A percentile compares a stretch with the other conserved stretches of the same genome.
Conservation (phyloP, 352 stramenopile species). For the Globisporangium cederbergense region DNA sequence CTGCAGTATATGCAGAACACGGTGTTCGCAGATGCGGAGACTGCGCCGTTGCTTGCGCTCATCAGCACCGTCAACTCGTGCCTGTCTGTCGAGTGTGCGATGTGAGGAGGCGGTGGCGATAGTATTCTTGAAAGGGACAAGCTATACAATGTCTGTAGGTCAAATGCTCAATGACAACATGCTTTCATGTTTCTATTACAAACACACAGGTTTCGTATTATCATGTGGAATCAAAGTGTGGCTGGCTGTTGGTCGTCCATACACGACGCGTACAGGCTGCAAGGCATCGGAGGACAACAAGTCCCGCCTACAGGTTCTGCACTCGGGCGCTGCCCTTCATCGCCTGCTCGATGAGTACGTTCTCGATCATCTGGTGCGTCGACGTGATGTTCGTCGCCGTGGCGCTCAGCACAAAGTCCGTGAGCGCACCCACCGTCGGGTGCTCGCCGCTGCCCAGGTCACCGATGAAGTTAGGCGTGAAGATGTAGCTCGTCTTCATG, state of each 20-base stretch:
- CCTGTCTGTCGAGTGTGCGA: neutral
- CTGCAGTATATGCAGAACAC: neutral
- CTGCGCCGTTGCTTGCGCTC: neutral
- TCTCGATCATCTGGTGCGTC: slow-evolving; percentile 48
- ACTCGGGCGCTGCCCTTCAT: neutral
- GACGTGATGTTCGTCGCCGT: slow-evolving; percentile 28
- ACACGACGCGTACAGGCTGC: neutral
- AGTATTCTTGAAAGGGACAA: neutral
- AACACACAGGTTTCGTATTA: too few species aligned
- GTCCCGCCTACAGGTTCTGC: neutral
- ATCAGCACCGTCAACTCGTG: neutral
- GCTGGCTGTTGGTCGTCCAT: neutral
- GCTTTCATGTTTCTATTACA: too few species aligned
- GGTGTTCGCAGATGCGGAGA: slow-evolving; percentile 1
- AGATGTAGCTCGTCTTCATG: slow-evolving; percentile 49
- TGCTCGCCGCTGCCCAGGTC: slow-evolving; percentile 11
- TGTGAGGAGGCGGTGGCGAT: neutral
- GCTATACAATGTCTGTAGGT: neutral
- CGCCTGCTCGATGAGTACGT: slow-evolving; percentile 35
- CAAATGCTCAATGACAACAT: neutral
- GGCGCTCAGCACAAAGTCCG: slow-evolving; percentile 42
- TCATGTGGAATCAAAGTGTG: neutral
- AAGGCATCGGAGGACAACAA: too few species aligned
- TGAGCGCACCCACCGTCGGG: slow-evolving; percentile 33
- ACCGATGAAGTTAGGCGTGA: slow-evolving; percentile 25